Conservation (phyloP, 2,329 filamentous ascomycete species). For the Plenodomus lindquistii region DNA sequence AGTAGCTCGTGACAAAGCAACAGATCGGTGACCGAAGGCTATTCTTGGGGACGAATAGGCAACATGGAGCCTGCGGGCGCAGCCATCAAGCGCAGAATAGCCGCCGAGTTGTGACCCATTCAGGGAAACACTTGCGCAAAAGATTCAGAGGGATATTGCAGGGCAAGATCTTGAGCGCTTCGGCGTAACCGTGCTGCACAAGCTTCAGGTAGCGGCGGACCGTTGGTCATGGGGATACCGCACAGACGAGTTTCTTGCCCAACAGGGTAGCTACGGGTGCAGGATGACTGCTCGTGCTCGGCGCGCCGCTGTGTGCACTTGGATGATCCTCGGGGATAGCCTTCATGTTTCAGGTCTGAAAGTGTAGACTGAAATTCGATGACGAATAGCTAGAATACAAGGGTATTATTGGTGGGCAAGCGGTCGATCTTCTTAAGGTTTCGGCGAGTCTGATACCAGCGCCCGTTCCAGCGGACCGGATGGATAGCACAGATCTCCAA, state of each 20-base stretch:
- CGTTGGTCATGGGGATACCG: constrained; percentile 6
- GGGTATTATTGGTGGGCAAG: constrained; percentile 7
- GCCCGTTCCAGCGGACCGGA: constrained; percentile 26
- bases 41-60: neutral
- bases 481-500: constrained; percentile 22
- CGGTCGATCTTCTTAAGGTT: constrained; percentile 5
- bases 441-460: constrained; percentile 5
- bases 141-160: neutral
- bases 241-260: constrained; percentile 14
- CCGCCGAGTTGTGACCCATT: neutral
- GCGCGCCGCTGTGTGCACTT: constrained; percentile 4
- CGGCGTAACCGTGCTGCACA: neutral
- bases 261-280: constrained; percentile 7
- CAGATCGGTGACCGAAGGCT: neutral
- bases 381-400: constrained; percentile 4
- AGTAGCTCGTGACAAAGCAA: neutral
- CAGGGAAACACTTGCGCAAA: neutral
- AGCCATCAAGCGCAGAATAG: neutral
- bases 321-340: neutral
- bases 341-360: neutral
- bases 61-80: neutral
- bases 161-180: neutral
- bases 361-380: constrained; percentile 1
- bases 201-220: neutral
- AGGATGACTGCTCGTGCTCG: constrained; percentile 9